Percentiles rank a stretch among this genome's conserved stretches.
Conservation (phyloP, 2,329 filamentous ascomycete species). For the Calonectria pseudoreteaudii region DNA sequence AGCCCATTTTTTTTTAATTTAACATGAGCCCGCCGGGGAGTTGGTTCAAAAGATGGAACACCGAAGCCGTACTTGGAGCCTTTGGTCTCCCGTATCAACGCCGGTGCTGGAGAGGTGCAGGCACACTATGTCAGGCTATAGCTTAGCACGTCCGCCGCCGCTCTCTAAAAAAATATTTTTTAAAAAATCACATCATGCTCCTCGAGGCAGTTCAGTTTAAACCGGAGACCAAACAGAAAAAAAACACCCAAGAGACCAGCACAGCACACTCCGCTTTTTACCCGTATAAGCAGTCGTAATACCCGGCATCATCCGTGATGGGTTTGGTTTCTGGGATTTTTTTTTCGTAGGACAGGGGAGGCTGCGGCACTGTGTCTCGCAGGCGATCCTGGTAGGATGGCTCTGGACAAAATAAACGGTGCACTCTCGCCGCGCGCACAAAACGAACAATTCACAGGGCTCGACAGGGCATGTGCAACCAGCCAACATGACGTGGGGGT, state of each 20-base stretch:
- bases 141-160: neutral
- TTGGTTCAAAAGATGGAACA: slow-evolving; percentile 12
- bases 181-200: neutral
- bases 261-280: neutral
- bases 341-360: neutral
- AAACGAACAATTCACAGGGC: neutral
- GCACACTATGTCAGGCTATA: neutral
- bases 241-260: neutral
- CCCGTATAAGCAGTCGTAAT: neutral
- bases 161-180: too few species aligned
- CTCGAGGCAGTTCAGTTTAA: neutral
- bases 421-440: neutral
- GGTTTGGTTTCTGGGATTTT: neutral
- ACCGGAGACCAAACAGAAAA: neutral
- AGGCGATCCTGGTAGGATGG: neutral
- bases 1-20: neutral
- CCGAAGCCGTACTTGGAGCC: slow-evolving; percentile 40
- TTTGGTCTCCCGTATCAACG: slow-evolving; percentile 30
- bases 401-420: slow-evolving; percentile 21
- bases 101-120: slow-evolving; percentile 24
- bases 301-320: neutral
- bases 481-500: slow-evolving; percentile 5
- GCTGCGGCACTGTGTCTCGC: slow-evolving; percentile 18
- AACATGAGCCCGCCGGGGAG: neutral
- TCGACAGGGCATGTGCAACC: neutral